Evolutionary conservation across 1,284 basidiomycete genomes (phyloP), one percentile per base, ranked within the genome.

Genomic region (Tilletia walkeri): DNA sequence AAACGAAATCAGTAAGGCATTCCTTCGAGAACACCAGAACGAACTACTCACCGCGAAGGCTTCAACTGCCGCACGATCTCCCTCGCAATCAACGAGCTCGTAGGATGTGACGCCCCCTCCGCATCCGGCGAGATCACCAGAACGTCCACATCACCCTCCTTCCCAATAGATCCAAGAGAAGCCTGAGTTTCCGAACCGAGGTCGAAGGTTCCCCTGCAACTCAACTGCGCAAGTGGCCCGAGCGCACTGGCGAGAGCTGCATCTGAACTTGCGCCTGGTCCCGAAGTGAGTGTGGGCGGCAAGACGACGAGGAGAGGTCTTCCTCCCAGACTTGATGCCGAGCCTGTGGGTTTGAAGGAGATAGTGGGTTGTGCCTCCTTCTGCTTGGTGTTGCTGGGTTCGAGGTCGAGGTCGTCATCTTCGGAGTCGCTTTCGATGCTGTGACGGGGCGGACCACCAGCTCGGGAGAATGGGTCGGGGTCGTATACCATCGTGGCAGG

Each of bases 341-440:
- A 1, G 24, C 20, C 18, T 36, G 56, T 30, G 2, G 56, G 14
- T 16, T 36, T 4, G 56, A 61, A 61, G 20, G 24, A 20, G 50
- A 53, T 61, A n/a, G 56, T 12, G 16, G 14, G 24, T 34, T 9
- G 56, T n/a, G 56, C 36, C 3, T 36, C 18, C 36, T 45, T 36
- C 18, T 5, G 36, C 20, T 16, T 38, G 56, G 14, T n/a, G 2
- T 2, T 61, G 56, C 14, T n/a, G 9, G 1, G 56, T 3, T 36
- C 41, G 56, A 38, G 24, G 56, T 61, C 56, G 56, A 34, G 36
- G 20, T 61, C 56, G 20, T 61, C 56, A 30, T 61, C 56, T 16
- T 61, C 56, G 14, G 56, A 61, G 56, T 61, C 56, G 36, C 56
- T 61, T 18, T 61, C 56, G 24, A 61, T 30, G 56, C 18, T 61